phyloP scores from a whole-genome alignment of 768 basidiomycete genomes.

The Sarcodon sp. region DNA sequence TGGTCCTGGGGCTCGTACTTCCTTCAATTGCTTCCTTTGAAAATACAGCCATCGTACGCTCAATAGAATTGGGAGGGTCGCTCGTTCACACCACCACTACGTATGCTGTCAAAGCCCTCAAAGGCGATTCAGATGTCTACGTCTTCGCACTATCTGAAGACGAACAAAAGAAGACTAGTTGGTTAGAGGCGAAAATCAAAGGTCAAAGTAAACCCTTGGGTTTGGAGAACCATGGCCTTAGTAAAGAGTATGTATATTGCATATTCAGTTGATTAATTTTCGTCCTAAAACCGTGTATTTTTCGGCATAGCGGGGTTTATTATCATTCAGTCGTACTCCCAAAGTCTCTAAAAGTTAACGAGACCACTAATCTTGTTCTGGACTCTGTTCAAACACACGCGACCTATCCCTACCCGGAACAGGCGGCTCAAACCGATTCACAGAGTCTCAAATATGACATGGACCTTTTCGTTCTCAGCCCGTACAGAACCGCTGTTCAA shows the following conservation, averaged over 20 bases:
- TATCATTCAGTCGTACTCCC: conserved; percentile 56
- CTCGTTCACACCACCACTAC: conserved; percentile 83
- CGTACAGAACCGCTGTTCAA: conserved; percentile 71
- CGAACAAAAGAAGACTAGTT: conserved; percentile 59
- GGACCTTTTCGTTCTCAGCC: conserved; percentile 72
- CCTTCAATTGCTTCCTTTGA: conserved; percentile 48
- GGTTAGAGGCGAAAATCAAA: conserved; percentile 73
- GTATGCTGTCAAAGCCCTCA: conserved; percentile 68
- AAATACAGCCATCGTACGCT: conserved; percentile 82
- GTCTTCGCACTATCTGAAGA: conserved; percentile 50
- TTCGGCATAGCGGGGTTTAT: conserved; percentile 23
- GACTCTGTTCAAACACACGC: conserved; percentile 72
- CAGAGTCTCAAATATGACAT: conserved; percentile 72
- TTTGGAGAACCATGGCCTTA: conserved; percentile 34
- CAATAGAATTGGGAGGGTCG: conserved; percentile 82
- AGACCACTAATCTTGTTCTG: conserved; percentile 63
- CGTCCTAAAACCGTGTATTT: not conserved
- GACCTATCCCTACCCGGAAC: conserved; percentile 62
- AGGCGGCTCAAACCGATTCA: conserved; percentile 60
- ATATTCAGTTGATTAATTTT: not conserved
- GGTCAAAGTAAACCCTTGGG: conserved; percentile 44
- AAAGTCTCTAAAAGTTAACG: conserved; percentile 40
- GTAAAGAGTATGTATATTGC: conserved; percentile 33
- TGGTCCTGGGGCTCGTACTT: conserved; percentile 28
- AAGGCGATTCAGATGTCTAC: conserved; percentile 47